Conservation (phyloP, 352 stramenopile species). For the Pilasporangium apinafurcum region DNA sequence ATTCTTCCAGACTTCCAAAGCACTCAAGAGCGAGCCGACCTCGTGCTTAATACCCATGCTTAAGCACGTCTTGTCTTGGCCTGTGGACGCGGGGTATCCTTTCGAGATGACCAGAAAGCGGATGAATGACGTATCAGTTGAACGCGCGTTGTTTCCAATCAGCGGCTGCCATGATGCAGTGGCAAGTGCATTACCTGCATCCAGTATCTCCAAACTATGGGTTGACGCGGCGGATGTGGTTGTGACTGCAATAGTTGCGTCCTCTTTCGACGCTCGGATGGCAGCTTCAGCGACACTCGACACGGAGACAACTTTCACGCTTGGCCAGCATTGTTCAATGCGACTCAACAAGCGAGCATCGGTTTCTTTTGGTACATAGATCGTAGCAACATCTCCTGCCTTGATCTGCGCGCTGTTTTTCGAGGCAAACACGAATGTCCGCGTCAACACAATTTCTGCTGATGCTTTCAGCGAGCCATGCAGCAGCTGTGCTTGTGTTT, state of each 20-base stretch:
- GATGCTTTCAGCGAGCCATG: constrained; percentile 70
- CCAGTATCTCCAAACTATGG: constrained; percentile 34
- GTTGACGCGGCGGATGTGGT: constrained; percentile 34
- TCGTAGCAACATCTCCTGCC: constrained; percentile 35
- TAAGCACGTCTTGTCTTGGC: constrained; percentile 78
- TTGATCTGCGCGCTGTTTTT: constrained; percentile 39
- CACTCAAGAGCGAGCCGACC: constrained; percentile 75
- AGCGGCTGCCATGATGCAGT: constrained; percentile 32
- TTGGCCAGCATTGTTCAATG: constrained; percentile 72
- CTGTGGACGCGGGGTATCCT: constrained; percentile 48
- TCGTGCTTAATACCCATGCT: constrained; percentile 85
- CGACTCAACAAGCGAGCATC: constrained; percentile 45
- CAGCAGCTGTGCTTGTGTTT: constrained; percentile 73
- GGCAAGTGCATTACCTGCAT: constrained; percentile 39
- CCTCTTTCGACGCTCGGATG: constrained; percentile 25
- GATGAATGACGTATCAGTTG: constrained; percentile 37
- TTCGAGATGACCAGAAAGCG: constrained; percentile 77
- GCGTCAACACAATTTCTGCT: constrained; percentile 63
- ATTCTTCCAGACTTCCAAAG: constrained; percentile 77
- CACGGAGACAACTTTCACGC: constrained; percentile 53
- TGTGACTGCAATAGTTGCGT: constrained; percentile 44
- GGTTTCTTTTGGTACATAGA: constrained; percentile 56
- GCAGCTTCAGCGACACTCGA: constrained; percentile 60
- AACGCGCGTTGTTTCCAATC: not conserved
- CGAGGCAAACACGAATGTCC: constrained; percentile 65